phyloP scores from a whole-genome alignment of 1,284 basidiomycete species.

The Ceratobasidium sp. region DNA sequence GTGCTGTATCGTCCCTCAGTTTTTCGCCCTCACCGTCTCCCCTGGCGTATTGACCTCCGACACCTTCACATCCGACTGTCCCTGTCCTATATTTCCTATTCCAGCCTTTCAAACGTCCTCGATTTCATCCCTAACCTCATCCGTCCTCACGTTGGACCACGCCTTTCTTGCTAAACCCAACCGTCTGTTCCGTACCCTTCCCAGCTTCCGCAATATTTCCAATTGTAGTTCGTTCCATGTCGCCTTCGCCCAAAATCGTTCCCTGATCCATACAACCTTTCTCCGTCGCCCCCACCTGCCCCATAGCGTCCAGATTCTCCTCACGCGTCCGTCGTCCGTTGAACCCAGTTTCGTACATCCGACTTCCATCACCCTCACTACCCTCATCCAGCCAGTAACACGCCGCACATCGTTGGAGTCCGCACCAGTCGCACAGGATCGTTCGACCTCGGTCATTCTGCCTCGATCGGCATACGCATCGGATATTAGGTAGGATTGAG shows the following conservation, averaged over 20 bases:
- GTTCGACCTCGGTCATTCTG: slow-evolving; percentile 49
- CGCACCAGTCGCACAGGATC: slow-evolving; percentile 50
- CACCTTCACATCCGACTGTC: too few species aligned
- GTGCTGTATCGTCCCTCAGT: too few species aligned
- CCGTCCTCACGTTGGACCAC: not conserved
- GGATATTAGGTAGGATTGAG: slow-evolving; percentile 25
- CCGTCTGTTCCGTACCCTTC: slow-evolving; percentile 5
- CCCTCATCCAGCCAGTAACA: slow-evolving; percentile 46
- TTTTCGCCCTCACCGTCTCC: too few species aligned
- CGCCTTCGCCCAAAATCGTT: not conserved
- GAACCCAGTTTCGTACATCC: slow-evolving; percentile 39
- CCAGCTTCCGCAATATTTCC: not conserved
- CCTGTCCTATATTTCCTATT: too few species aligned
- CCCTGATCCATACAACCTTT: not conserved
- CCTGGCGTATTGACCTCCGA: too few species aligned
- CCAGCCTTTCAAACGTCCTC: too few species aligned
- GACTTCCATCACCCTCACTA: slow-evolving; percentile 29
- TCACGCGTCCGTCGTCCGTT: slow-evolving; percentile 21
- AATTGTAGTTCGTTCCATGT: not conserved
- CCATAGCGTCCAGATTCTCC: not conserved
- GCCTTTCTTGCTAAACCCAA: not conserved
- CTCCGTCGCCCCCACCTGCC: not conserved
- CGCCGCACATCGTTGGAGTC: slow-evolving; percentile 47
- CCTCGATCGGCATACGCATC: slow-evolving; percentile 48
- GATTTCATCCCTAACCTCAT: not conserved